Percentiles rank a stretch among this genome's conserved stretches.
Evolutionary conservation across 257 asterid species (phyloP).

Genomic region (Phtheirospermum japonicum): DNA sequence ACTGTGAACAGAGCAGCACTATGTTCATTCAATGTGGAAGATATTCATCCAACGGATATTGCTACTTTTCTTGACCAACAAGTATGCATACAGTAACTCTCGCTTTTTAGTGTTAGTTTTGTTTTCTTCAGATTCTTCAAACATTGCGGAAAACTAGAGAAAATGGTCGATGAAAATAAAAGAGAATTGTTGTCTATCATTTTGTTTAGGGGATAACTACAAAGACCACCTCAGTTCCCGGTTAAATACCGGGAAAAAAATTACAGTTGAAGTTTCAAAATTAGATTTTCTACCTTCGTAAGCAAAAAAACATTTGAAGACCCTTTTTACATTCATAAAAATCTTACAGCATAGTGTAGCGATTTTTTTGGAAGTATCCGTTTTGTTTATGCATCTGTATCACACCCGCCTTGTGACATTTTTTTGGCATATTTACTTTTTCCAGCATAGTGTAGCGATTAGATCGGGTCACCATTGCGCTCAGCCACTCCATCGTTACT

Average conservation of each 20-base stretch:
- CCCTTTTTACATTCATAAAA: neutral
- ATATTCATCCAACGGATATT: constrained; percentile 76
- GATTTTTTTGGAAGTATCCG: neutral
- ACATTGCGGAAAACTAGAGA: neutral
- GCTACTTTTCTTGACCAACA: constrained; percentile 87
- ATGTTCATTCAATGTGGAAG: constrained; percentile 86
- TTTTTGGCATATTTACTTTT: neutral
- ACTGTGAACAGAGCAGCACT: constrained; percentile 67
- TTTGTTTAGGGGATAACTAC: neutral
- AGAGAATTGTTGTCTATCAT: neutral
- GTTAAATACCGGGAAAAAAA: neutral
- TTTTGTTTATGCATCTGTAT: neutral
- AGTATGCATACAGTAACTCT: constrained; percentile 36
- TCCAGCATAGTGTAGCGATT: constrained; percentile 83
- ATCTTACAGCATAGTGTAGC: neutral
- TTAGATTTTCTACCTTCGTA: neutral
- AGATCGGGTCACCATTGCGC: constrained; percentile 99
- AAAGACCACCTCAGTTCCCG: neutral
- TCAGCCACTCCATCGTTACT: constrained; percentile 78
- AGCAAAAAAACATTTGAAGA: neutral
- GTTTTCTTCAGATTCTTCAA: neutral
- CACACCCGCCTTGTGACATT: neutral
- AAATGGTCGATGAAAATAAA: neutral
- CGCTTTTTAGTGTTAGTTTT: neutral
- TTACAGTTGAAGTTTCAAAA: neutral